Conservation (phyloP, 257 asterid genomes). For the Primulina tabacum region DNA sequence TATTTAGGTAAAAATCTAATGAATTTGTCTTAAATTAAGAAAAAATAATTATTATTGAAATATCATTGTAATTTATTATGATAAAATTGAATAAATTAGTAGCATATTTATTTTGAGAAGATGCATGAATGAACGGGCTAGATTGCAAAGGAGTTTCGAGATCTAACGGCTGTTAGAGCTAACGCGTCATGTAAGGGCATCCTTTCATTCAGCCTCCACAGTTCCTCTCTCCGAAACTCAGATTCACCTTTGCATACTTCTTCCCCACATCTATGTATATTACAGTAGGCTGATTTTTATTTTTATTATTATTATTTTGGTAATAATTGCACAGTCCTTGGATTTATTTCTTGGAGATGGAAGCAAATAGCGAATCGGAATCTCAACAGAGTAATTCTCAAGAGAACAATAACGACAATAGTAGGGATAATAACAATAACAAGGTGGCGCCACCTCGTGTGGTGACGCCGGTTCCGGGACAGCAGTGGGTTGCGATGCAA, state of each 20-base stretch:
- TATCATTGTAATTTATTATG: too few relatives aligned
- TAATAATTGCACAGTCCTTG: not conserved
- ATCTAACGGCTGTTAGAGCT: not conserved
- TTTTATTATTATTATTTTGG: not conserved
- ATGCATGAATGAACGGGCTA: not conserved
- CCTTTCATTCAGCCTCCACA: not conserved
- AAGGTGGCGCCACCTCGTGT: slow-evolving; percentile 24
- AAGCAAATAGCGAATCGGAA: slow-evolving; percentile 46
- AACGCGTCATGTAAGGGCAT: slow-evolving; percentile 2
- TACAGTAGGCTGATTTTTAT: not conserved
- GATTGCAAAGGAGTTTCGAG: not conserved
- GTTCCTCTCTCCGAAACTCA: not conserved
- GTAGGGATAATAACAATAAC: slow-evolving; percentile 9
- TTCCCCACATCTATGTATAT: not conserved
- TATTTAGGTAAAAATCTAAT: too few relatives aligned
- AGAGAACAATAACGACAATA: slow-evolving; percentile 27
- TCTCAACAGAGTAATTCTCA: slow-evolving; percentile 20
- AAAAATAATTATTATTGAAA: too few relatives aligned
- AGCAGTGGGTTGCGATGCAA: slow-evolving; percentile 79
- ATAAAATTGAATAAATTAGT: too few relatives aligned
- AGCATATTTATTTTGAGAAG: too few relatives aligned
- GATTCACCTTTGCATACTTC: not conserved
- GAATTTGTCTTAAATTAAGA: too few relatives aligned
- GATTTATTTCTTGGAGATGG: slow-evolving; percentile 36
- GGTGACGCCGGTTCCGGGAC: slow-evolving; percentile 38